Base-by-base conservation (phyloP, 169 alveolate genomes). In the Theileria sp. region DNA sequence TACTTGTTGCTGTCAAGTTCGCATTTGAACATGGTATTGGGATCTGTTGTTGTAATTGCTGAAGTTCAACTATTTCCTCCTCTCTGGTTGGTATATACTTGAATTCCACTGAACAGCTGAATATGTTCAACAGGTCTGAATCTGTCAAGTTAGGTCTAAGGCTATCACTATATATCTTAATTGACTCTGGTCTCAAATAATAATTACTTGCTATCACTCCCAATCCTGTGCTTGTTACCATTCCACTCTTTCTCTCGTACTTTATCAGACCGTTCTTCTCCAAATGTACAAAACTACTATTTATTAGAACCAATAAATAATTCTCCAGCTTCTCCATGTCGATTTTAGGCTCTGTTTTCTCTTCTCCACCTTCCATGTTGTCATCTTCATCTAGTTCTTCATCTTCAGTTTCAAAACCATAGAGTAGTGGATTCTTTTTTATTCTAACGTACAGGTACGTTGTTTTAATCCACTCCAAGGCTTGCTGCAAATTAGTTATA, bases 181-280 rank as follows among this genome's bases (percentile, higher is more conserved):
- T 96, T n/a, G 99, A 95, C 54, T 94, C 94, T 73, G 96, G 94
- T 86, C 91, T 94, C 74, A 99, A 92, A 93, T 99, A 99, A 93
- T 96, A 99, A 87, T 96, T 97, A 74, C 99, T 94, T 13, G 99
- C 99, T 8, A 98, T 97, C 67, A 97, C 94, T 0, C 99, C 99
- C 56, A 99, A 86, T 6, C 98, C 96, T 9, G 99, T 97, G 19
- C 98, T 90, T 86, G 94, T 95, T 25, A 97, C 94, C 23, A 91
- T 81, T n/a, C 98, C 98, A 56, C 95, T 88, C 76, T 88, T 92
- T 82, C 84, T 92, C 75, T 98, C 99, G 81, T 98, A 99, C 78
- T 95, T 94, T 15, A 98, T 94, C 76, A 98, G 92, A 28, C 94
- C 94, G 83, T 94, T 92, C 84, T 94, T 94, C 85, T 97, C 98